phyloP scores from a whole-genome alignment of 371 early-diverging fungal species.

The Mortierella sp. region DNA sequence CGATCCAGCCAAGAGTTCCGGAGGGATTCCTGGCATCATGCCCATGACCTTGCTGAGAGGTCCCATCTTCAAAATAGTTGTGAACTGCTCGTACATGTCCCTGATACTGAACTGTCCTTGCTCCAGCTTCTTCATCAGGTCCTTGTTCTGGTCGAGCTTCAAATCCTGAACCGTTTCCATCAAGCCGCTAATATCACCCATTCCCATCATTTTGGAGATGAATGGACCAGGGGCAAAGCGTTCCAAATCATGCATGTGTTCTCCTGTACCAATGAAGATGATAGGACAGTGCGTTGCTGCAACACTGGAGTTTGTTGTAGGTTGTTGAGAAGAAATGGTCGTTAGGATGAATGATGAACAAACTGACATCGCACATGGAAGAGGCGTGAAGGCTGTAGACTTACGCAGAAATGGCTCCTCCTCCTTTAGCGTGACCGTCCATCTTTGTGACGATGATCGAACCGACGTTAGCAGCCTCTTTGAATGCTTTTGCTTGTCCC shows the following conservation, averaged over 20 bases:
- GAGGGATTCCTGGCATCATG: slow-evolving; percentile 97
- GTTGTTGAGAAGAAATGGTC: neutral
- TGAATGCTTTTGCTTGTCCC: slow-evolving; percentile 96
- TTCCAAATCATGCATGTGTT: slow-evolving; percentile 98
- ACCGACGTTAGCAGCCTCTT: slow-evolving; percentile 96
- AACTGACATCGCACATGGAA: too few relatives aligned
- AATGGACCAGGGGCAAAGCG: slow-evolving; percentile 95
- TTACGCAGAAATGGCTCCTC: slow-evolving; percentile 98
- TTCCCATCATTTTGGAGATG: slow-evolving; percentile 93
- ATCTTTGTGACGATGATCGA: slow-evolving; percentile 99
- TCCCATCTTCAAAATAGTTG: slow-evolving; percentile 95
- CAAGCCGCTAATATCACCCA: slow-evolving; percentile 97
- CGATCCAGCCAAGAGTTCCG: slow-evolving; percentile 82
- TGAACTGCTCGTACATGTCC: slow-evolving; percentile 98
- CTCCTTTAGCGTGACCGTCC: slow-evolving; percentile 99
- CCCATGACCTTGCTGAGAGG: slow-evolving; percentile 96
- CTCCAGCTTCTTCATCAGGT: slow-evolving; percentile 93
- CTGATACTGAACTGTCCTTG: slow-evolving; percentile 93
- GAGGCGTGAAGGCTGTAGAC: neutral
- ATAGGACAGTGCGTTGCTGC: slow-evolving; percentile 99
- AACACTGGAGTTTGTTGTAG: slow-evolving; percentile 67
- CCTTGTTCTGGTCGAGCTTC: slow-evolving; percentile 87
- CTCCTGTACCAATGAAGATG: slow-evolving; percentile 98
- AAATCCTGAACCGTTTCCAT: slow-evolving; percentile 95
- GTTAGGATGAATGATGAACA: too few relatives aligned